These are phyloP conservation scores for Termitomyces titanicus DNA, from an alignment of 768 basidiomycete species.

Conservation along the genomic window DNA sequence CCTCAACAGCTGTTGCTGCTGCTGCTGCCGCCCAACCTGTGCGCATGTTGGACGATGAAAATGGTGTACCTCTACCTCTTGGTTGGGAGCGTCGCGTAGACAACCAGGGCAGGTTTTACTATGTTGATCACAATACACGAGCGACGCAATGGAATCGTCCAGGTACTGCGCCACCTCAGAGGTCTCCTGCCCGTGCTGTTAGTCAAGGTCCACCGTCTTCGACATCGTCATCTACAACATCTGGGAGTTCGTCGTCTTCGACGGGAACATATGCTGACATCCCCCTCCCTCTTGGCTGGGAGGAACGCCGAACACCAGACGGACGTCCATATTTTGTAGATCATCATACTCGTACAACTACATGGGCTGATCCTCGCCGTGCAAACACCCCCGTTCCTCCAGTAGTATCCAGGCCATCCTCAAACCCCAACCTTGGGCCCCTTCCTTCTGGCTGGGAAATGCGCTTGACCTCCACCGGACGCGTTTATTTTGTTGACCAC, in stretches of 20 bases:
- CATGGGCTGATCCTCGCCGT: conserved; percentile 86
- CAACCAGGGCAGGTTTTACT: conserved; percentile 69
- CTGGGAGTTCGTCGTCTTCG: conserved; percentile 19
- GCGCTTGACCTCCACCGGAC: conserved; percentile 78
- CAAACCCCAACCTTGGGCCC: conserved; percentile 67
- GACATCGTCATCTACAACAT: conserved; percentile 4
- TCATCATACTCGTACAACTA: conserved; percentile 84
- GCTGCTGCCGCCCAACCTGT: conserved; percentile 10
- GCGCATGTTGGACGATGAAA: conserved; percentile 50
- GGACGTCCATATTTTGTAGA: conserved; percentile 66
- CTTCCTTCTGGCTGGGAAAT: conserved; percentile 95
- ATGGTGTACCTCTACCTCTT: conserved; percentile 59
- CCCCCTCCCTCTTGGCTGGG: conserved; percentile 87
- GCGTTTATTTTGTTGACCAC: conserved; percentile 93
- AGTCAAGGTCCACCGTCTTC: conserved; percentile 14
- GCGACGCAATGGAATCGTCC: conserved; percentile 78
- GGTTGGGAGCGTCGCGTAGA: conserved; percentile 87
- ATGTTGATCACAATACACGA: conserved; percentile 83
- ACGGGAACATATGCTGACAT: conserved; percentile 50
- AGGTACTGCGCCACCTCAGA: conserved; percentile 20
- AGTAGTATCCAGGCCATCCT: conserved; percentile 42
- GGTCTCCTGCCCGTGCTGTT: conserved; percentile 23
- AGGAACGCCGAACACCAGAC: conserved; percentile 87
- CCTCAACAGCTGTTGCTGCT: conserved; percentile 8
- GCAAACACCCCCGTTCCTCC: conserved; percentile 45